phyloP scores from a whole-genome alignment of 2,329 filamentous ascomycete species.

The Claviceps sp. region DNA sequence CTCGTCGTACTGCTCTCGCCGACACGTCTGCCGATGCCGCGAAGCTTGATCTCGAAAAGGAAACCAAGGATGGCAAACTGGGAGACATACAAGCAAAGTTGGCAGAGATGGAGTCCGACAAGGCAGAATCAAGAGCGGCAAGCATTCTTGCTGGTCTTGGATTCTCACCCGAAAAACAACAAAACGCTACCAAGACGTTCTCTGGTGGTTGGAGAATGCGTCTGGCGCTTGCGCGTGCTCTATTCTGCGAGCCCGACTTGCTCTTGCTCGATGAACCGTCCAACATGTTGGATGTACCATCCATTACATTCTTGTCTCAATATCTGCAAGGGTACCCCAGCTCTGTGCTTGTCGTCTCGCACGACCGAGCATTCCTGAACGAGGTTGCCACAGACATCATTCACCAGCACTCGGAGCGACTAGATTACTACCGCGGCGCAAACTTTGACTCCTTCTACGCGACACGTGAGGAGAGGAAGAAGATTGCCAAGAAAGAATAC shows the following conservation, averaged over 20 bases:
- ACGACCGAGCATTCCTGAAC: slow-evolving; percentile 98
- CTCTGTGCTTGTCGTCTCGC: slow-evolving; percentile 89
- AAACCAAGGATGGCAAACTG: slow-evolving; percentile 79
- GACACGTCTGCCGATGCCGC: slow-evolving; percentile 86
- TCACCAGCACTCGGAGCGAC: slow-evolving; percentile 89
- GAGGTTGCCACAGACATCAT: slow-evolving; percentile 99
- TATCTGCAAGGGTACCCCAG: slow-evolving; percentile 92
- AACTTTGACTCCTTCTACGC: slow-evolving; percentile 98
- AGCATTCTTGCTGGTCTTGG: slow-evolving; percentile 94
- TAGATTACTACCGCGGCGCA: slow-evolving; percentile 97
- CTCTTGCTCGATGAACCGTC: slow-evolving; percentile 96
- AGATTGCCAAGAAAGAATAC: slow-evolving; percentile 93
- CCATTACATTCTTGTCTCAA: slow-evolving; percentile 92
- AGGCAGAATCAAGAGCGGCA: slow-evolving; percentile 87
- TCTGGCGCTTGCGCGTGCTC: slow-evolving; percentile 79
- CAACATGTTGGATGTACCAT: slow-evolving; percentile 99
- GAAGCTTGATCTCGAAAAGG: slow-evolving; percentile 72
- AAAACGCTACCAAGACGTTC: slow-evolving; percentile 91
- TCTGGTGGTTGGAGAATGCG: slow-evolving; percentile 99
- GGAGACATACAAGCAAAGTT: slow-evolving; percentile 86
- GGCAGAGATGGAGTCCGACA: slow-evolving; percentile 97
- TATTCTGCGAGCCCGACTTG: slow-evolving; percentile 96
- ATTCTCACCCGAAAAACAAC: slow-evolving; percentile 86
- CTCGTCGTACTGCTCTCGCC: slow-evolving; percentile 64
- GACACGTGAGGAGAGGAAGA: slow-evolving; percentile 91